These are phyloP conservation scores for Wallacemonas sp. DNA, from an alignment of 208 protist genomes.

Conservation along the genomic window DNA sequence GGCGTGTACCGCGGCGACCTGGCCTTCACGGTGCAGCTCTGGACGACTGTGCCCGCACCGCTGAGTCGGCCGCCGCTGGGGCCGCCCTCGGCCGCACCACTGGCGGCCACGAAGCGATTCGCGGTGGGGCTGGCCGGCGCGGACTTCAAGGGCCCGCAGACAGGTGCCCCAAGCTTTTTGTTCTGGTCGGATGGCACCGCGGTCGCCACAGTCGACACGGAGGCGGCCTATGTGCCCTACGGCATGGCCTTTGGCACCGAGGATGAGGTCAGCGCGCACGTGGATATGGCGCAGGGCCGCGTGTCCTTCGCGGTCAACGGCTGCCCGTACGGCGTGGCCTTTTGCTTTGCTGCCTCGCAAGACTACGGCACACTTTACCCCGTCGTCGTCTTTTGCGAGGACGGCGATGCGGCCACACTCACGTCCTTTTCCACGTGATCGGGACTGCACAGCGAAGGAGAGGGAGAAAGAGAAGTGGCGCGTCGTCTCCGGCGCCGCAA, in stretches of 20 bases:
- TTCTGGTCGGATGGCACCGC: constrained; percentile 50
- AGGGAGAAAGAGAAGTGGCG: not conserved
- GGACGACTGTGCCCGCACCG: constrained; percentile 22
- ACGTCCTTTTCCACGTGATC: not conserved
- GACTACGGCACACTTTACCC: constrained; percentile 62
- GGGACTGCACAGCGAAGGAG: not conserved
- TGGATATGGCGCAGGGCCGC: constrained; percentile 40
- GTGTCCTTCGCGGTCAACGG: constrained; percentile 65
- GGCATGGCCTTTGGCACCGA: constrained; percentile 41
- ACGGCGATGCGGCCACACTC: constrained; percentile 44
- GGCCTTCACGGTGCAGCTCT: not conserved
- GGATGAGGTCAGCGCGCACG: constrained; percentile 45
- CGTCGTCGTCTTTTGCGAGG: constrained; percentile 46
- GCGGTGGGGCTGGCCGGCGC: constrained; percentile 42
- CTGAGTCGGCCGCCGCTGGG: constrained; percentile 30
- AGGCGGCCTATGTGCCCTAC: constrained; percentile 42
- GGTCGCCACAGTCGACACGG: not conserved
- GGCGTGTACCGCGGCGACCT: constrained; percentile 32
- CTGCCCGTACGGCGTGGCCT: constrained; percentile 48
- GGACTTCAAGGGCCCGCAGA: constrained; percentile 29
- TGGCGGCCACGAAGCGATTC: constrained; percentile 21
- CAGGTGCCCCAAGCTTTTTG: constrained; percentile 33
- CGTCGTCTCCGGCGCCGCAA: no score
- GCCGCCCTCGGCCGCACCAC: constrained; percentile 26
- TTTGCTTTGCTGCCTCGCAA: constrained; percentile 40